Evolutionary conservation across 2,329 filamentous ascomycete species (phyloP), one percentile per base, ranked within the genome.

Genomic region (Penicillium sp.): DNA sequence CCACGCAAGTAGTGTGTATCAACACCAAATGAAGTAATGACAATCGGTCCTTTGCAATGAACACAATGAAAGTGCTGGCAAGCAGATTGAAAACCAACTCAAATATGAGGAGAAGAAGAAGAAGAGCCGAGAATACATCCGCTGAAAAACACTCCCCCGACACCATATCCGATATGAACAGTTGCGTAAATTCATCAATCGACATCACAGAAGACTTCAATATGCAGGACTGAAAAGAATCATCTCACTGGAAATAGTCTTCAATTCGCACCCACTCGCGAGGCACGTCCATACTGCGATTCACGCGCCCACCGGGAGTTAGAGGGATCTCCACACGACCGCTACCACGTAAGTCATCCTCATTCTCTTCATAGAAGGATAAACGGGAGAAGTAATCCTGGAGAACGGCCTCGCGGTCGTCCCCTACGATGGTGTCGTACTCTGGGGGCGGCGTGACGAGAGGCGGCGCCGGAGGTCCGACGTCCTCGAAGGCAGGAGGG

Each of bases 341-440:
- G 6, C 63, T 59, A 19, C 70, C 70, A 19, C 72, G 68, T 29
- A 76, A 75, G 29, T 79, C 77, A 43, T 80, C 79, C 33, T 80
- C 77, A 35, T 75, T 76, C 35, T 89, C 85, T 48, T 88, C 86
- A 56, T 89, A 68, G 29, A 61, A 65, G 0, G 87, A 87, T 33
- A 95, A 72, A 1, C 91, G 82, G 0, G 85, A 77, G 66, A 96
- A 96, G 68, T 96, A 96, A 63, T 95, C 91, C 1, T 89, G 87
- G 39, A 95, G 69, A 0, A 81, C 81, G 11, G 68, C 84, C 71
- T 73, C 90, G 69, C 66, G 89, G 76, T 71, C 83, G 75, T 52
- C 81, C 13, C 86, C 87, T 1, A 93, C 82, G 31, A 95, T 87
- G 3, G 79, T 77, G 51, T 92, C 88, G 66, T 96, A 95, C 49